phyloP scores from a whole-genome alignment of 2,329 filamentous ascomycete genomes.

The Dothiorella sarmentorum region DNA sequence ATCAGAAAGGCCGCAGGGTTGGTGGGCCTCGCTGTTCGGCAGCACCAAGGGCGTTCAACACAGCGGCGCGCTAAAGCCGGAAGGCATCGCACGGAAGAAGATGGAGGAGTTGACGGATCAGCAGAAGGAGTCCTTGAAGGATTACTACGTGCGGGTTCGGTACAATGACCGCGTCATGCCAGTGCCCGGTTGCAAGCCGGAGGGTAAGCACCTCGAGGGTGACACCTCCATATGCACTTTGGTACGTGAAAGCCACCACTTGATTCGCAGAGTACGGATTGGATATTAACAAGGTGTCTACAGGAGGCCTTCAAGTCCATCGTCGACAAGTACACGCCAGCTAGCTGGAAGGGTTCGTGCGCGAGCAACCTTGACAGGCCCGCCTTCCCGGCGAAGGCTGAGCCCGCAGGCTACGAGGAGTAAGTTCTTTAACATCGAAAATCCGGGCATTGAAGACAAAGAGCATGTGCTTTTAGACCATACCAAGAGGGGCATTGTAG shows the following conservation, averaged over 20 bases:
- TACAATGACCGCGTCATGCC: conserved; percentile 85
- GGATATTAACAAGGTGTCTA: background rate
- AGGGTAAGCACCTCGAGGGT: conserved; percentile 79
- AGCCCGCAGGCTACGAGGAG: conserved; percentile 32
- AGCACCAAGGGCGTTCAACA: background rate
- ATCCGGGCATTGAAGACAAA: background rate
- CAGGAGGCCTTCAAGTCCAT: conserved; percentile 87
- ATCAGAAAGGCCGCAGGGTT: background rate
- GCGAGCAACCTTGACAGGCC: conserved; percentile 54
- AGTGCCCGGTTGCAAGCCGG: conserved; percentile 73
- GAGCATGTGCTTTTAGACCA: background rate
- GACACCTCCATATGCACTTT: conserved; percentile 90
- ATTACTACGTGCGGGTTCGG: conserved; percentile 82
- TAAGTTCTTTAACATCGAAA: background rate
- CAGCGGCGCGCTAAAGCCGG: conserved; percentile 15
- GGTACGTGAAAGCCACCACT: conserved; percentile 45
- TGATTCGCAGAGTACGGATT: background rate
- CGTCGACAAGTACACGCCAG: conserved; percentile 84
- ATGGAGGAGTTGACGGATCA: conserved; percentile 53
- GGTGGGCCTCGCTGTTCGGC: conserved; percentile 17
- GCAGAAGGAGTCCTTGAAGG: conserved; percentile 61
- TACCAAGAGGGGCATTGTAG: background rate
- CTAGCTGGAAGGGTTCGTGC: conserved; percentile 69
- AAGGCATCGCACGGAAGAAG: conserved; percentile 59
- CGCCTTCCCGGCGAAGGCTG: conserved; percentile 44